phyloP scores from a whole-genome alignment of 1,284 basidiomycete species.

The Vanrija humicola region DNA sequence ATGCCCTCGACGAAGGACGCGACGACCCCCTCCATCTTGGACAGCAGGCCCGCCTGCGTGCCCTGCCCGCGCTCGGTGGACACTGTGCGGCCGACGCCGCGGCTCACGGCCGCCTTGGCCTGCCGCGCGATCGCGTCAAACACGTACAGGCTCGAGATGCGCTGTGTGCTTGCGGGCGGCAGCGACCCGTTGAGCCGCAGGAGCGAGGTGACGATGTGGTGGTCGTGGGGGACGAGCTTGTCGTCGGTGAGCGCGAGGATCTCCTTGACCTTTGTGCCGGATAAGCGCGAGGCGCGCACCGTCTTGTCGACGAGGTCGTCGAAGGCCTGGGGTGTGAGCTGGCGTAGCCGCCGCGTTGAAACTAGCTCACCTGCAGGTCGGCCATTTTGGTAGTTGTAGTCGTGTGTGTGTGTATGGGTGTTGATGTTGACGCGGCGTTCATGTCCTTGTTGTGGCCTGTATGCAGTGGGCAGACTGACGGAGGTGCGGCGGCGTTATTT shows the following conservation, averaged over 20 bases:
- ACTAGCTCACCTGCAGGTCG: constrained; percentile 20
- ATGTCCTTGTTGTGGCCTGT: neutral
- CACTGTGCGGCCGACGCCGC: constrained; percentile 59
- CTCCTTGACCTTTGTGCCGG: constrained; percentile 72
- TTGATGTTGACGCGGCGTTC: neutral
- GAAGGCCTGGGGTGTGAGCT: constrained; percentile 58
- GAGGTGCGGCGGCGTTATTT: too few species aligned
- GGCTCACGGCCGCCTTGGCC: constrained; percentile 64
- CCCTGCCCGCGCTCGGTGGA: constrained; percentile 58
- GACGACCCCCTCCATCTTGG: constrained; percentile 78
- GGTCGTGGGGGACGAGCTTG: constrained; percentile 72
- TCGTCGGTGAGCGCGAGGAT: constrained; percentile 58
- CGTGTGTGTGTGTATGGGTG: neutral
- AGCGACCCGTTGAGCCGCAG: constrained; percentile 79
- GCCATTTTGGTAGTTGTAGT: constrained; percentile 10
- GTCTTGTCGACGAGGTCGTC: constrained; percentile 72
- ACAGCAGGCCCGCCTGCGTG: constrained; percentile 67
- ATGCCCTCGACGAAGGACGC: constrained; percentile 80
- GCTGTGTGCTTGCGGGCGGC: constrained; percentile 54
- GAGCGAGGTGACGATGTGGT: constrained; percentile 74
- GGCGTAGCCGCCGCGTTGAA: neutral
- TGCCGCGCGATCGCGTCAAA: constrained; percentile 85
- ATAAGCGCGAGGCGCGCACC: constrained; percentile 72
- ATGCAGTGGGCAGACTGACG: too few species aligned
- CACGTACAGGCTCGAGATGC: constrained; percentile 79